These are phyloP conservation scores for Mesostigma viride DNA, from an alignment of 139 green algal species.

Conservation along the genomic window DNA sequence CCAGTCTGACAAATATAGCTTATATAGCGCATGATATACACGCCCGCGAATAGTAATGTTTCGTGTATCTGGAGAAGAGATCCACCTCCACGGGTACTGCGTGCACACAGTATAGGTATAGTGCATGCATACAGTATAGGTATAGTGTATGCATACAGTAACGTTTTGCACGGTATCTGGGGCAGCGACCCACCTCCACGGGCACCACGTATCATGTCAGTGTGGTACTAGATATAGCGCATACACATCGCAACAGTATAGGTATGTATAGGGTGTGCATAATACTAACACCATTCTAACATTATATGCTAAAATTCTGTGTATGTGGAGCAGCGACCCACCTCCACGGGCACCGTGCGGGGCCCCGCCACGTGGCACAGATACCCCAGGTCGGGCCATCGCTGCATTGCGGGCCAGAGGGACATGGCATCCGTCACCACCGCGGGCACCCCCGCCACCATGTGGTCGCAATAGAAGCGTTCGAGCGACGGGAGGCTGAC, in stretches of 20 bases:
- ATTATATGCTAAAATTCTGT: background rate
- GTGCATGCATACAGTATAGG: background rate
- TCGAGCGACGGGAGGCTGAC: conserved; percentile 15
- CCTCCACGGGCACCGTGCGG: conserved; percentile 80
- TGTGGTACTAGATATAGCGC: background rate
- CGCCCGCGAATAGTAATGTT: background rate
- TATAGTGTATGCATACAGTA: background rate
- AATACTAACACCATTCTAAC: no score
- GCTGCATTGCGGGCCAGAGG: conserved; percentile 63
- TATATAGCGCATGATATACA: no score
- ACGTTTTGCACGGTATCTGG: background rate
- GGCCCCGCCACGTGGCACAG: conserved; percentile 49
- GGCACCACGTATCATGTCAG: conserved; percentile 27
- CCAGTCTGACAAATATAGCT: no score
- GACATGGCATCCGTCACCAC: conserved; percentile 44
- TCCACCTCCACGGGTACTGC: conserved; percentile 79
- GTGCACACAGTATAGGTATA: no score
- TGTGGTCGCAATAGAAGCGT: conserved; percentile 11
- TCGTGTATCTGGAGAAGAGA: background rate
- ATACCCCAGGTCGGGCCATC: conserved; percentile 59
- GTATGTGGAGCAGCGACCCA: conserved; percentile 12
- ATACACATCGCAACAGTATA: background rate
- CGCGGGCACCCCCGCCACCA: conserved; percentile 11
- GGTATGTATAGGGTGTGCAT: background rate
- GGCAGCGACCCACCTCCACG: conserved; percentile 49